phyloP scores from a whole-genome alignment of 2,329 filamentous ascomycete genomes.

The Aureobasidium sp. region DNA sequence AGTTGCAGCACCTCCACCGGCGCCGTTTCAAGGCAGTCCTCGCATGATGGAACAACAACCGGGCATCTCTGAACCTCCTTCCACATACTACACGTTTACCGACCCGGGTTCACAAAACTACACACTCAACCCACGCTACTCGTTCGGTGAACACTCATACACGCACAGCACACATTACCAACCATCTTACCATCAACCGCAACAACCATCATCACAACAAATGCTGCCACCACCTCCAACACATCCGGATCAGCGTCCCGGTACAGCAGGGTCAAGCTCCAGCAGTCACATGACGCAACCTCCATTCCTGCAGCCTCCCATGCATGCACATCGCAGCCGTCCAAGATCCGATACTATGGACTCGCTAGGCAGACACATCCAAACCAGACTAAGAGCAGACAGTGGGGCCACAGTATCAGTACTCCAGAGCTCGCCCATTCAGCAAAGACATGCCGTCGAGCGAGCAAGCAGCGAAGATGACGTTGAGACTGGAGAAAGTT shows the following conservation, averaged over 20 bases:
- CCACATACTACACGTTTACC: background rate
- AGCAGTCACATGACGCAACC: constrained; percentile 9
- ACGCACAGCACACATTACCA: background rate
- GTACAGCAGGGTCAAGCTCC: constrained; percentile 12
- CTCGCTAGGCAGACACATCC: constrained; percentile 4
- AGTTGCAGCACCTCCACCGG: background rate
- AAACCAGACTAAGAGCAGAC: constrained; percentile 9
- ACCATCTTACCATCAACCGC: constrained; percentile 13
- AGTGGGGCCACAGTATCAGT: constrained; percentile 8
- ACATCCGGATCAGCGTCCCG: constrained; percentile 12
- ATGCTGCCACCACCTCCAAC: constrained; percentile 5
- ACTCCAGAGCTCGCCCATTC: constrained; percentile 4
- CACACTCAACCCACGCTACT: constrained; percentile 1
- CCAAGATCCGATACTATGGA: constrained; percentile 20
- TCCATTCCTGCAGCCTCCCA: constrained; percentile 13
- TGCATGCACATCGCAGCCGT: constrained; percentile 17
- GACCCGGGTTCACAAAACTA: background rate
- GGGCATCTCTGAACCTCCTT: constrained; percentile 19
- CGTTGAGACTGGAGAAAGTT: constrained; percentile 13
- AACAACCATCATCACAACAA: constrained; percentile 5
- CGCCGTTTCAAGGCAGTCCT: constrained; percentile 5
- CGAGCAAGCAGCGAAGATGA: constrained; percentile 18
- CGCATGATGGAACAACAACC: constrained; percentile 4
- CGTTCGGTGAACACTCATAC: constrained; percentile 8
- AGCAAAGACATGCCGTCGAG: background rate